phyloP scores from a whole-genome alignment of 2,329 filamentous ascomycete genomes.

The Byssochlamys sp. region DNA sequence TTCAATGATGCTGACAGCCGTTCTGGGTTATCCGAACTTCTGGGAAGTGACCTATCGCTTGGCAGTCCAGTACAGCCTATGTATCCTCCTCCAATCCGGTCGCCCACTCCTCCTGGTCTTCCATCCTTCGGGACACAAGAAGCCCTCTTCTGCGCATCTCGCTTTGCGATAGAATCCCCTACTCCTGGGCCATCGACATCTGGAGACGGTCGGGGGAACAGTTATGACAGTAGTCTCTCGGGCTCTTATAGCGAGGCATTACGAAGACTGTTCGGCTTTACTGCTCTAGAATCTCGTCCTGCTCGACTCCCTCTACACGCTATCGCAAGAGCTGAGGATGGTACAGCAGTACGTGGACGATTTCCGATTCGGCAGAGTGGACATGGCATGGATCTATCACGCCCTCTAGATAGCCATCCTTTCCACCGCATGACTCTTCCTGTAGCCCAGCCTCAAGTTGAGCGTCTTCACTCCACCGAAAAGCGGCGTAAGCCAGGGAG shows the following conservation, averaged over 20 bases:
- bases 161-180: constrained; percentile 12
- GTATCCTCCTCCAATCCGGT: constrained; percentile 29
- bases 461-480: not conserved
- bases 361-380: constrained; percentile 33
- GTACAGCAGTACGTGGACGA: constrained; percentile 31
- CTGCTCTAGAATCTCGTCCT: constrained; percentile 7
- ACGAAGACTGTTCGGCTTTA: constrained; percentile 22
- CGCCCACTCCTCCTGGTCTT: constrained; percentile 35
- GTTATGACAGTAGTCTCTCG: constrained; percentile 3
- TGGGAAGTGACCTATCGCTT: constrained; percentile 16
- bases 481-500: not conserved
- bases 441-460: constrained; percentile 8
- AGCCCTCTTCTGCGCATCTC: constrained; percentile 24
- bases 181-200: constrained; percentile 5
- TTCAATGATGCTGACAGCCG: constrained; percentile 16
- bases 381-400: constrained; percentile 26
- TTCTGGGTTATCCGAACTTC: constrained; percentile 15
- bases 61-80: constrained; percentile 22
- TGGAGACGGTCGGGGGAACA: not conserved
- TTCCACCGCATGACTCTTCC: constrained; percentile 24
- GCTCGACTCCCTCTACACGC: constrained; percentile 12
- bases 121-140: constrained; percentile 35
- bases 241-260: constrained; percentile 17
- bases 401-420: constrained; percentile 23
- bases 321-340: constrained; percentile 31